Base-by-base conservation (phyloP, 139 green algal species). In the Spirogloea muscicola region DNA sequence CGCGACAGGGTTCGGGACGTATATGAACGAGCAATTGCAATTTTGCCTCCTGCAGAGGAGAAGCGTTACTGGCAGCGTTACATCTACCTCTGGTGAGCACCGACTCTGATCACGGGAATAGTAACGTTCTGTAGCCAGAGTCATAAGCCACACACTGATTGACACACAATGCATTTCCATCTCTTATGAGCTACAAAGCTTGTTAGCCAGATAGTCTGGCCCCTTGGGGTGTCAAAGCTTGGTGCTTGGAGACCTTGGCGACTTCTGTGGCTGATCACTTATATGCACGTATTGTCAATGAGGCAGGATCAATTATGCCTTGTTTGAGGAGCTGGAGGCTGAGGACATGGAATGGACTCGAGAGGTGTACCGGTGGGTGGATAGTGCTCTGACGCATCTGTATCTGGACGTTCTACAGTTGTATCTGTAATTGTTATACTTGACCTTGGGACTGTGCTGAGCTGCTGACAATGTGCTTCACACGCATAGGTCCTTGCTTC, bases 61-160 rank as follows among this genome's bases (percentile, higher is more conserved):
- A 98, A 98, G 86, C 86, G 86, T 16, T 96, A 89, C 86, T 98
- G 94, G 94, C 85, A 89, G 82, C 88, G 93, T 0, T 97, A 97
- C 87, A 92, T 98, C 62, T 98, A 96, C 86, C 82, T 98, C 46
- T 98, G 94, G 94, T 79, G 42, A 71, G 49, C 33, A 13, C 16
- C 61, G 18, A 65, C 27, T 65, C 29, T n/a, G n/a, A n/a, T n/a
- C 64, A 39, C 34, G 10, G 34, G 27, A 18, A 49, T 33, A n/a
- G 7, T 51, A 7, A 36, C 59, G 36, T 51, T 33, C 52, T 29
- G 52, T 6, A 18, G 13, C n/a, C n/a, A n/a, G n/a, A n/a, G n/a
- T n/a, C n/a, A n/a, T n/a, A n/a, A n/a, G n/a, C n/a, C n/a, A n/a
- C n/a, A n/a, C n/a, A n/a, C n/a, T n/a, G n/a, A n/a, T n/a, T n/a